These are phyloP conservation scores for Phyllosticta paracitricarpa DNA, from an alignment of 2,329 filamentous ascomycete species.

Conservation along the genomic window DNA sequence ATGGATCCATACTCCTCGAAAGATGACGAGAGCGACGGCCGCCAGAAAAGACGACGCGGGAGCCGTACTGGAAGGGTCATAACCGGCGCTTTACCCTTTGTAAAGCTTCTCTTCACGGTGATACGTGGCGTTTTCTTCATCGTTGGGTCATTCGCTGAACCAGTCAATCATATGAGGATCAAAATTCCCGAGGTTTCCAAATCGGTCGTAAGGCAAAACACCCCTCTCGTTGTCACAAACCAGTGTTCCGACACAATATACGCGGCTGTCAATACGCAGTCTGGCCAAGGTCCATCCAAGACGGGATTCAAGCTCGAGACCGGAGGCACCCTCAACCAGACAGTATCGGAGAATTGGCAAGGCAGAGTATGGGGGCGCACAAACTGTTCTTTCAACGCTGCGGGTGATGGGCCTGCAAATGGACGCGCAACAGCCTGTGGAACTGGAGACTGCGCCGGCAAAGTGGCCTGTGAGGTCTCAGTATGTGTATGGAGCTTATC, in stretches of 20 bases:
- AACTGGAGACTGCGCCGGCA: constrained; percentile 67
- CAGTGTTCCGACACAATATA: constrained; percentile 62
- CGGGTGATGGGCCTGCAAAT: constrained; percentile 35
- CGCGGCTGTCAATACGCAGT: constrained; percentile 65
- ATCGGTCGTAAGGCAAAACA: constrained; percentile 6
- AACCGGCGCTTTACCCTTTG: neutral
- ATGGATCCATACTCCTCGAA: neutral
- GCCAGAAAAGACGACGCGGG: neutral
- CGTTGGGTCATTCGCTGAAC: neutral
- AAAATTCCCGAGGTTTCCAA: constrained; percentile 10
- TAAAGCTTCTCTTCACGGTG: neutral
- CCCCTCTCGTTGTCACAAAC: constrained; percentile 60
- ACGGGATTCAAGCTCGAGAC: constrained; percentile 59
- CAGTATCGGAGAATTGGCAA: constrained; percentile 65
- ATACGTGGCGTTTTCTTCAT: neutral
- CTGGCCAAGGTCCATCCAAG: constrained; percentile 55
- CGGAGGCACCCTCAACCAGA: constrained; percentile 50
- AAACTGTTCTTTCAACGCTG: constrained; percentile 65
- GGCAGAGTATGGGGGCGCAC: constrained; percentile 76
- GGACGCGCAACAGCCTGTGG: constrained; percentile 48
- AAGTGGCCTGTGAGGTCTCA: constrained; percentile 57
- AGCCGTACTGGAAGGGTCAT: neutral
- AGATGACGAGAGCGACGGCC: neutral
- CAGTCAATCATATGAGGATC: constrained; percentile 23
- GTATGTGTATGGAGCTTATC: constrained; percentile 37